Conservation (phyloP, 2,329 filamentous ascomycete genomes). For the Lizonia empirigonia region DNA sequence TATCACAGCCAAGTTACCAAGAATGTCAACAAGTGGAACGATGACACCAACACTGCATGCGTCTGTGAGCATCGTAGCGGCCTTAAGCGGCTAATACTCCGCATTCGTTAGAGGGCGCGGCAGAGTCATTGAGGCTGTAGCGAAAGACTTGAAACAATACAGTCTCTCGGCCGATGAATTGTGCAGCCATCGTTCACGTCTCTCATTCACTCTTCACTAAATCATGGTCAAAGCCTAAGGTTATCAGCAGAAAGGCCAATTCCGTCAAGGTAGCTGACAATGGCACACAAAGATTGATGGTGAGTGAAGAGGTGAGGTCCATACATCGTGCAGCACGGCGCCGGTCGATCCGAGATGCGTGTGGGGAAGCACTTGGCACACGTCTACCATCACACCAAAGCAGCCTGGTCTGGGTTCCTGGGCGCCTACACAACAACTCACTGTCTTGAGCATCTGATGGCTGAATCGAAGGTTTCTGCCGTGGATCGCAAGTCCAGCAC, state of each 20-base stretch:
- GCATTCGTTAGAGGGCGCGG: conserved; percentile 16
- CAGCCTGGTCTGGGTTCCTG: conserved; percentile 17
- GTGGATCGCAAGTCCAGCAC: conserved; percentile 22
- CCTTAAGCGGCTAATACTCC: conserved; percentile 24
- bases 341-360: conserved; percentile 33
- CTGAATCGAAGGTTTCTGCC: conserved; percentile 27
- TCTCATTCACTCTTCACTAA: not conserved
- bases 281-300: not conserved
- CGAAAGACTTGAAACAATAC: conserved; percentile 3
- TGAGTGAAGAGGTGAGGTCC: conserved; percentile 24
- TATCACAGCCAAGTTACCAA: conserved; percentile 25
- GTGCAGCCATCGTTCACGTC: not conserved
- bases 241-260: not conserved
- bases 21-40: conserved; percentile 22
- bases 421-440: conserved; percentile 21
- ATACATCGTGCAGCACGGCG: conserved; percentile 16
- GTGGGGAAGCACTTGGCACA: conserved; percentile 41
- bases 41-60: conserved; percentile 24
- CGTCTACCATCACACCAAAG: conserved; percentile 35
- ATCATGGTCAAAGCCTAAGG: not conserved
- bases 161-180: not conserved
- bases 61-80: conserved; percentile 22
- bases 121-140: conserved; percentile 21
- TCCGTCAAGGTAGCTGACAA: not conserved
- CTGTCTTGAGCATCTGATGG: conserved; percentile 25